Evolutionary conservation across 805 yeast genomes (phyloP), one percentile per base, ranked within the genome.

Genomic region (Tetrapisispora fleetii): DNA sequence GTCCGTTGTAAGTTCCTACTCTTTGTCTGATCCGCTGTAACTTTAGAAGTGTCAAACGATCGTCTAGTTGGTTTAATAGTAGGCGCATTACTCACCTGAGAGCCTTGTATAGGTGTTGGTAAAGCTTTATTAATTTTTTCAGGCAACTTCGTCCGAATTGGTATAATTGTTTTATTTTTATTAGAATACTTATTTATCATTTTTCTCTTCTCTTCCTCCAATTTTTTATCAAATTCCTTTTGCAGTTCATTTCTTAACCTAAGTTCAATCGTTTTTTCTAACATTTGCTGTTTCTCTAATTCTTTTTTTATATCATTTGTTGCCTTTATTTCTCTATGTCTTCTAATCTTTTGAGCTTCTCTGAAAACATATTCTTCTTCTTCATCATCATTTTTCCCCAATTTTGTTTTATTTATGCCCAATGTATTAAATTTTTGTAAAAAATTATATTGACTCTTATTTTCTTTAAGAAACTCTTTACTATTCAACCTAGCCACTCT

Each of bases 171-270:
- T 17, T 27, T 43, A 14, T 17, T 18, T 21, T 10, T 3, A 14
- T 17, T 36, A 16, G 40, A 22, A 13, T 37, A 43, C 18, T 43
- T n/a, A 16, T 43, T 49, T 49, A 7, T 41, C 45, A 42, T 14
- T 42, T 19, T 17, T 24, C 39, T 49, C 49, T 37, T 50, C 41
- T 47, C 46, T 24, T 40, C 27, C 39, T 32, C 30, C 48, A 49
- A 21, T 37, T 40, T 35, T 50, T 54, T 46, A 48, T 48, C 19
- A 58, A 45, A 40, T 52, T 55, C 43, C 49, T 50, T 16, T 46
- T 53, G 53, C 56, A 47, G 48, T 43, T 58, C 59, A 6, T 48
- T 46, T 42, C 59, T 58, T 2, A 64, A 58, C 40, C 60, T 61
- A 14, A 40, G 27, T 61, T 65, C 27, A 57, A 48, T 48, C 49